Conservation (phyloP, 2,329 filamentous ascomycete species). For the Ophiostoma novo-ulmi region DNA sequence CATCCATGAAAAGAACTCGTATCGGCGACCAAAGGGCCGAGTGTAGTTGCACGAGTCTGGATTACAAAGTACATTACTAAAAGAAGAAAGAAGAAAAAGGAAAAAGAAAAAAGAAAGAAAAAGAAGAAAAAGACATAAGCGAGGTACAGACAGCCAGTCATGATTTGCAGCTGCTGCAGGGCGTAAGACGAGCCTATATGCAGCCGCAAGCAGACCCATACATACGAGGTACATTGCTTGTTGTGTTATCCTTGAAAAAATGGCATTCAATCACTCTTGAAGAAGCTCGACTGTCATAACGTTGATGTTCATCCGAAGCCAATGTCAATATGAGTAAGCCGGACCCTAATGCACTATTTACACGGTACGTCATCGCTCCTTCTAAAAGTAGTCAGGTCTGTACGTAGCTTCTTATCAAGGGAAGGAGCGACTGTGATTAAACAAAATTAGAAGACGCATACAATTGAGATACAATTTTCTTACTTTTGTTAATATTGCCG, state of each 20-base stretch:
- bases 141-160: neutral
- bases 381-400: too few relatives aligned
- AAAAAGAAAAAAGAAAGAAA: neutral
- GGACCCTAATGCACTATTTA: neutral
- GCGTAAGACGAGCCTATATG: neutral
- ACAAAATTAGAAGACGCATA: too few relatives aligned
- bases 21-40: neutral
- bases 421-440: neutral
- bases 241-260: neutral
- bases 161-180: neutral
- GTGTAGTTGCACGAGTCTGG: neutral
- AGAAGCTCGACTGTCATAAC: neutral
- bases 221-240: neutral
- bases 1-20: neutral
- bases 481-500: too few relatives aligned
- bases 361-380: constrained; percentile 4
- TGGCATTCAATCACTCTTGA: neutral
- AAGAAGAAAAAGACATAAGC: neutral
- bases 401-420: neutral
- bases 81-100: neutral
- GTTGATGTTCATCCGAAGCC: neutral
- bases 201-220: neutral
- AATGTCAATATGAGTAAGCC: neutral
- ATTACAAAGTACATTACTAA: neutral
- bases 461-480: too few relatives aligned